Evolutionary conservation across 352 stramenopile genomes (phyloP), one percentile per base, ranked within the genome.

Genomic region (Phytopythium sindhum): DNA sequence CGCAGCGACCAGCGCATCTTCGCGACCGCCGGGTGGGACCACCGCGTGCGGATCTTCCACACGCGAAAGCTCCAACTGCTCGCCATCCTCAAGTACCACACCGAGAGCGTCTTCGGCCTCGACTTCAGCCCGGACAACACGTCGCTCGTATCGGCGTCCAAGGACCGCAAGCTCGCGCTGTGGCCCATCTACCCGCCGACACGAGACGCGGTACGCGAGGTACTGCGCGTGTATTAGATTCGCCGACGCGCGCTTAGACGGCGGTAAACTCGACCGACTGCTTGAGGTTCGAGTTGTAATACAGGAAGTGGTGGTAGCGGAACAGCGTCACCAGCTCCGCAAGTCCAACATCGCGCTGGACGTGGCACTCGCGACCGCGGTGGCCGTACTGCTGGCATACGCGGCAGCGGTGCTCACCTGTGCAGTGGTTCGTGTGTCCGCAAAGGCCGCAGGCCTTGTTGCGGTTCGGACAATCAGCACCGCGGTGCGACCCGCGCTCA

Each of bases 231-330:
- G 24, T 81, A 81, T 64, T 83, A 60, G 54, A 15, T 23, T 6
- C 50, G 26, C 24, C n/a, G 45, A 52, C 23, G 45, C 9, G 23
- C 26, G 23, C 4, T 51, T 35, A 60, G 24, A 60, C 55, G n/a
- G 80, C 78, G 10, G 84, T 86, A 61, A 94, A 94, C 63, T 95
- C 84, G 67, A 93, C 86, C 45, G 86, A 91, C 63, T 89, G 89
- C 60, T 93, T 93, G 57, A 95, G 73, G 61, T 95, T 95, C 39
- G 79, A 78, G 69, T 93, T 93, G 80, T 95, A 95, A 66, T 95
- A 95, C 21, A 95, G 71, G 65, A 93, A 95, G 61, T 93, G 79
- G 48, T 95, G 86, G 67, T 89, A 95, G 23, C 85, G 86, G 66
- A 93, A 95, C 72, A 91, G 93, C 42, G 86, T 90, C 33, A 93